Base-by-base conservation (phyloP, 352 stramenopile species). In the Globisporangium spiculum region DNA sequence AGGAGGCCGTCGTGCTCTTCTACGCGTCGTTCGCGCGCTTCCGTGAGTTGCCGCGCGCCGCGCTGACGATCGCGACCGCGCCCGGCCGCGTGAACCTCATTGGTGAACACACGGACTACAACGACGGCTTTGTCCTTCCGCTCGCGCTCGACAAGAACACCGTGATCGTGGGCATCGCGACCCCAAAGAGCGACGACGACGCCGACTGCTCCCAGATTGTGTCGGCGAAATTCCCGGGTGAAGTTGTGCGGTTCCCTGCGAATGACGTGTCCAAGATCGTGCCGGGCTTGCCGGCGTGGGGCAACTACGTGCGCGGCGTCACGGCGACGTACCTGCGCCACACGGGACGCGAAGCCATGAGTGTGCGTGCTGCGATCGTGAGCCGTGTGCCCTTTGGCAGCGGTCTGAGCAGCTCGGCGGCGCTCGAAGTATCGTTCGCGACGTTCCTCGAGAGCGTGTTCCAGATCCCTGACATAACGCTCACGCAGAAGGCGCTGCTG, bases 1-100 rank as follows among this genome's bases (percentile, higher is more conserved):
- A 90, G 60, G 76, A 88, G 48, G 82, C 82, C 60, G 65, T 90
- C 46, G 69, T 70, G 71, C 78, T 90, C 55, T 90, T 90, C 74
- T 87, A 84, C 76, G 68, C 73, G 27, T 79, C 75, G 16, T 90
- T 88, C 74, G 69, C 73, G 66, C 67, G 76, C 60, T 57, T 78
- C 38, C 61, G 67, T 18, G 59, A 75, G 36, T 52, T 84, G 27
- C 77, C 82, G 53, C 76, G 78, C 38, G 58, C 73, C 10, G 70
- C 75, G 18, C 67, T 91, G 22, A 86, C 78, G 63, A 86, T 91
- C 62, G 82, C 87, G 12, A 79, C 70, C 1, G 95, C 96, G 30
- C 96, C 96, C 9, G 96, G 96, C 55, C 88, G 96, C 56, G 96
- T 99, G n/a, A 99, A 99, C 80, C 84, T 98, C 63, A 99, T 99